These are phyloP conservation scores for Blastobotrys malaysiensis DNA, from an alignment of 1,139 yeast genomes.

Conservation along the genomic window DNA sequence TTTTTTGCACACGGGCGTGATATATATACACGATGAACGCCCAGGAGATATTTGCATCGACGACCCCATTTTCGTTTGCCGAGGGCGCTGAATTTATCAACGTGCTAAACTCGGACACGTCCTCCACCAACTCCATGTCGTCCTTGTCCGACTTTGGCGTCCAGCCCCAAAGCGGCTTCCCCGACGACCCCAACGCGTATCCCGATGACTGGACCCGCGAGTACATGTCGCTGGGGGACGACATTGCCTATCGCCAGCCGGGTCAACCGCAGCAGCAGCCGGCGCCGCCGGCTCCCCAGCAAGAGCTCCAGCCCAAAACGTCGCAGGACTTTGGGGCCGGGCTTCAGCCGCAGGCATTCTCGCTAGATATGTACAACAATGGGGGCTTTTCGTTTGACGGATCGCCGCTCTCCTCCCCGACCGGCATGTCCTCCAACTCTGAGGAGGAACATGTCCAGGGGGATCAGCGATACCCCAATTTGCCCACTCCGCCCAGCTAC, in stretches of 20 bases:
- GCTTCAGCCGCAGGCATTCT: neutral
- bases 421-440: neutral
- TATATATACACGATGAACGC: neutral
- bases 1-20: neutral
- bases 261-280: neutral
- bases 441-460: neutral
- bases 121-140: neutral
- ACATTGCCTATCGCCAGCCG: neutral
- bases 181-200: neutral
- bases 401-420: neutral
- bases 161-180: slow-evolving; percentile 1
- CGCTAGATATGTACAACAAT: neutral
- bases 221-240: neutral
- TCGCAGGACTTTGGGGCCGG: neutral
- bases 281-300: neutral
- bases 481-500: slow-evolving; percentile 10
- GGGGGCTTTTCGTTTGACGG: neutral
- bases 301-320: neutral
- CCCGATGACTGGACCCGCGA: neutral
- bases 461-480: slow-evolving; percentile 3
- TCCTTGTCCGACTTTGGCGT: neutral
- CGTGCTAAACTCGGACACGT: slow-evolving; percentile 1
- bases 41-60: neutral
- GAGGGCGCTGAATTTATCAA: neutral
- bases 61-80: neutral